Base-by-base conservation (phyloP, 768 basidiomycete genomes). In the Pisolithus marmoratus region DNA sequence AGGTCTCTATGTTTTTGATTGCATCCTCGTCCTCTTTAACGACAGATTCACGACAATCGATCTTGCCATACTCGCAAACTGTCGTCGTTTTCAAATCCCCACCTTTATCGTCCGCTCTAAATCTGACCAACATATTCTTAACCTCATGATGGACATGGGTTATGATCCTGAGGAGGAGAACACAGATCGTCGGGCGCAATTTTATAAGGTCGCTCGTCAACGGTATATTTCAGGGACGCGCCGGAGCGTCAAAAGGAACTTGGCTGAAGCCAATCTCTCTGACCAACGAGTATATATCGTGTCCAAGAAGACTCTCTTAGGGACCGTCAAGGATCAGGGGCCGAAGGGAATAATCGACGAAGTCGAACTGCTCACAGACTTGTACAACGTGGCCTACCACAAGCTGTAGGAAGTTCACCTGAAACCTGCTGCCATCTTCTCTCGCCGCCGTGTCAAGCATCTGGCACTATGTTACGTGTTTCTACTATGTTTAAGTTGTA, bases 21-120 rank as follows among this genome's bases (percentile, higher is more conserved):
- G 46, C 46, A 34, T 46, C 29, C 4, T 46, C 31, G 46, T 46
- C 62, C 52, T 66, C 22, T 55, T 63, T 47, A 56, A 59, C 50
- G 54, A 60, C 51, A 60, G 66, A 14, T 61, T 67, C 48, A 62
- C 60, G 15, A 51, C 46, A 36, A 64, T 62, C 19, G 66, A 64
- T 43, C 50, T 59, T 19, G 62, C 65, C 12, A 59, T 67, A 43
- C 54, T 67, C 23, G 44, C 54, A 24, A 61, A 59, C 38, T 59
- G 58, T n/a, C 50, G 43, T 12, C 56, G 53, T 12, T 63, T 55
- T 53, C 51, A 57, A n/a, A n/a, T n/a, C n/a, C n/a, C n/a, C n/a
- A n/a, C n/a, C n/a, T n/a, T n/a, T n/a, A n/a, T n/a, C n/a, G n/a
- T n/a, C n/a, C n/a, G n/a, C n/a, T n/a, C n/a, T n/a, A 9, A 68